These are phyloP conservation scores for Fusarium gaditjirri DNA, from an alignment of 2,329 filamentous ascomycete species.

Conservation along the genomic window DNA sequence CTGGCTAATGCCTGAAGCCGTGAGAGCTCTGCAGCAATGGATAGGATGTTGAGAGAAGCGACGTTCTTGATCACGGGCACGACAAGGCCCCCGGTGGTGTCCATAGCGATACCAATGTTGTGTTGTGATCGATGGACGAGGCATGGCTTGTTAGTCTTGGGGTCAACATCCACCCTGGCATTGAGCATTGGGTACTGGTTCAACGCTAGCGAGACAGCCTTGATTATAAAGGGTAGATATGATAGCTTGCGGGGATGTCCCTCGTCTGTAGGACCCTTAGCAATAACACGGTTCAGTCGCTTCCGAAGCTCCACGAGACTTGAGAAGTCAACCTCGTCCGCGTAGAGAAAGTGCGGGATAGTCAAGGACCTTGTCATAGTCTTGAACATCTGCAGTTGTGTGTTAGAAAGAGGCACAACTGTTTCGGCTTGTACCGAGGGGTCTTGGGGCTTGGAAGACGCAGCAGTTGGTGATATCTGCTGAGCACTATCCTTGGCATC, in stretches of 20 bases:
- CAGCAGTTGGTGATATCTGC: conserved; percentile 39
- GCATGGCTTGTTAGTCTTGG: conserved; percentile 71
- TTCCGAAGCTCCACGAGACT: conserved; percentile 76
- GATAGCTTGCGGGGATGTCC: conserved; percentile 74
- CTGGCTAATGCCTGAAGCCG: conserved; percentile 79
- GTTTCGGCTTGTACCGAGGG: conserved; percentile 72
- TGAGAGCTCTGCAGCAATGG: conserved; percentile 79
- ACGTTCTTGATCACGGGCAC: conserved; percentile 94
- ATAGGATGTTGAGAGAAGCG: conserved; percentile 77
- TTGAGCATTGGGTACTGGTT: conserved; percentile 88
- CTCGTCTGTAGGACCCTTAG: conserved; percentile 57
- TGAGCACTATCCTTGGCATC: conserved; percentile 50
- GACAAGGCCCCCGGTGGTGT: conserved; percentile 86
- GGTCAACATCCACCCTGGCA: conserved; percentile 76
- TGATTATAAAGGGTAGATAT: conserved; percentile 94
- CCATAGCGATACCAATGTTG: conserved; percentile 96
- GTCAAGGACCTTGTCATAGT: conserved; percentile 90
- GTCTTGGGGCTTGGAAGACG: conserved; percentile 32
- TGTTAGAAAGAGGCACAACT: conserved; percentile 74
- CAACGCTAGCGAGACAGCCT: conserved; percentile 89
- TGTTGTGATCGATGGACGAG: conserved; percentile 85
- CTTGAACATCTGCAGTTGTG: conserved; percentile 96
- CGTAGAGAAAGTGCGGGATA: conserved; percentile 96
- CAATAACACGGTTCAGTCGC: conserved; percentile 76
- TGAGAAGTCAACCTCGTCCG: conserved; percentile 87